Base-by-base conservation (phyloP, 1,139 yeast species). In the Entelexis paramagnoliae region DNA sequence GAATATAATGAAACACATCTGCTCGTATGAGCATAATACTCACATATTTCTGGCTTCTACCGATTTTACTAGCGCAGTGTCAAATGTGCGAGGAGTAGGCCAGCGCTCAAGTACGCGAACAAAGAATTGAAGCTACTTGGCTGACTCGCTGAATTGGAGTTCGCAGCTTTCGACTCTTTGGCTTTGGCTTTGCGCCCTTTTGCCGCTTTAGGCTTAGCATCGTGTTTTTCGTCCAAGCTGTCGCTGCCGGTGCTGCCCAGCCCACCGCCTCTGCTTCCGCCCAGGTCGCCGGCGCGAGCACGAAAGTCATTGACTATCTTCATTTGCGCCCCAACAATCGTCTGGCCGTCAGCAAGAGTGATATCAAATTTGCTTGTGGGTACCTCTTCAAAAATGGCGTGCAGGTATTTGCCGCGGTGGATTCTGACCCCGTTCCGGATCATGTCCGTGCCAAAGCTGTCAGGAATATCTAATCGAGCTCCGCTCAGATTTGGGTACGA, bases 311-410 rank as follows among this genome's bases (percentile, higher is more conserved):
- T 50, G 28, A 58, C 58, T 26, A 66, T 55, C 16, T 53, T 52
- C 46, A 66, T 57, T 26, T 53, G 48, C 17, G 86, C 78, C 39
- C 79, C 78, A 35, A 68, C 63, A 49, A 86, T 75, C 49, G 65
- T 65, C 28, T 78, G 74, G 50, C 79, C 80, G 34, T 71, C 72
- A 39, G 71, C 65, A 59, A 83, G 83, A 57, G 70, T 66, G 46
- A 79, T 68, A 10, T 70, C 64, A 62, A 70, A 75, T 43, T 70
- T 70, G 19, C 79, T 68, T 69, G 9, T 66, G 62, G 48, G 65
- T 61, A 44, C 22, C 19, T 46, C 39, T 7, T n/a, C 42, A 3
- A 55, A 46, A 1, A 55, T 20, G 14, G 26, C 16, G 3, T 35
- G 44, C 11, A 44, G 33, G 32, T 50, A 55, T 14, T 32, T 35